phyloP scores from a whole-genome alignment of 139 green algal species.

The Medakamo hakoo region DNA sequence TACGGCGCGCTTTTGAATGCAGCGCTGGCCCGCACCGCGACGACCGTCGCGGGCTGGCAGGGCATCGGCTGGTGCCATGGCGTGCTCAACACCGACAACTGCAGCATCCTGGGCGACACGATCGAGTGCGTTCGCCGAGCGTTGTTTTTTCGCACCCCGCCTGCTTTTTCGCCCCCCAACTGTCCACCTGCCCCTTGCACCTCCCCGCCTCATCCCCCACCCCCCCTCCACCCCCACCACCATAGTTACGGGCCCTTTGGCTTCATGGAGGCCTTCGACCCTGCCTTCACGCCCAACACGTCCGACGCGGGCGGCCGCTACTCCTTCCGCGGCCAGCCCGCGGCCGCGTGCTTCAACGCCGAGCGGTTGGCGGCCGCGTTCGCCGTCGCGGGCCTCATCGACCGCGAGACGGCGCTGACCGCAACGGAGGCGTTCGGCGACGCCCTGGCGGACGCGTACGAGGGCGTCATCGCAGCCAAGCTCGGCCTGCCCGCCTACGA shows the following conservation, averaged over 20 bases:
- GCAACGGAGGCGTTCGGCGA: slow-evolving; percentile 30
- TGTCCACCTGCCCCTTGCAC: too few species aligned
- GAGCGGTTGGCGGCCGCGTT: slow-evolving; percentile 51
- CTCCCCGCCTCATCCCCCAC: too few species aligned
- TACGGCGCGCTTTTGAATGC: slow-evolving; percentile 44
- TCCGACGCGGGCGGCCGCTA: slow-evolving; percentile 53
- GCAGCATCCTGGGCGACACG: slow-evolving; percentile 61
- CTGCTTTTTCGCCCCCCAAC: too few species aligned
- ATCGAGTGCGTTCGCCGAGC: too few species aligned
- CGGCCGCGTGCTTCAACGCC: slow-evolving; percentile 49
- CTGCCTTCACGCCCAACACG: slow-evolving; percentile 83
- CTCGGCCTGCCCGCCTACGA: slow-evolving; percentile 53
- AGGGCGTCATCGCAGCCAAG: slow-evolving; percentile 42
- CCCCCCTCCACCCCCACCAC: too few species aligned
- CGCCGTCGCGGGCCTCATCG: slow-evolving; percentile 23
- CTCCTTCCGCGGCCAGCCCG: slow-evolving; percentile 23
- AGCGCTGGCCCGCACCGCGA: slow-evolving; percentile 45
- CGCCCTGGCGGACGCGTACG: slow-evolving; percentile 16
- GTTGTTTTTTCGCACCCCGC: too few species aligned
- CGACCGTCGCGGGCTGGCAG: slow-evolving; percentile 75
- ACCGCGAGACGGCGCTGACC: slow-evolving; percentile 32
- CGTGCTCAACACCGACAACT: slow-evolving; percentile 98
- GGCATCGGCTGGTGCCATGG: slow-evolving; percentile 69
- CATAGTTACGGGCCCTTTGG: slow-evolving; percentile 47
- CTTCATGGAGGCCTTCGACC: slow-evolving; percentile 83